Evolutionary conservation across 805 yeast genomes (phyloP), one percentile per base, ranked within the genome.

Genomic region (Wickerhamomyces subpelliculosus): DNA sequence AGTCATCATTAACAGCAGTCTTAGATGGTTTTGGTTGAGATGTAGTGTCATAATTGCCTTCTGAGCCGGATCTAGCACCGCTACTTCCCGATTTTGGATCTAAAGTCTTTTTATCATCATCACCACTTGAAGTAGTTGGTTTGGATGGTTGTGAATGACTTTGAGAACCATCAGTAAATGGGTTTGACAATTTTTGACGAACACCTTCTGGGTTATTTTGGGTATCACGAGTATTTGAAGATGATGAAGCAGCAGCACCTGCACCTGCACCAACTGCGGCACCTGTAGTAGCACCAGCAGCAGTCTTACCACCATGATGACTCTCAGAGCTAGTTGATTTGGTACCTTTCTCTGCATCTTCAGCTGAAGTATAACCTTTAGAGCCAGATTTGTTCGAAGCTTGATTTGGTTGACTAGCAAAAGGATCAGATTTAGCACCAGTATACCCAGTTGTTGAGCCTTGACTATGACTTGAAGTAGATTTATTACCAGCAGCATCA

Each of bases 361-460:
- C 10, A 20, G 33, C 7, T 20, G 34, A 22, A n/a, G 25, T 22
- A 23, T 22, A 32, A 22, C 25, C 25, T n/a, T 16, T 22, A 16
- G 34, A 19, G 12, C 23, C 34, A 23, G 34, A 22, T 8, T 21
- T 32, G 11, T 12, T 29, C 9, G 19, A 19, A 36, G 27, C 36
- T 10, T 19, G 32, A 5, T 28, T 29, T 28, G 46, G 40, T 26
- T 43, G 38, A 18, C 35, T n/a, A 7, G 35, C 41, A 27, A 40
- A 38, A 8, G 39, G 37, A 30, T 38, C 35, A 23, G 36, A 39
- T 20, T 40, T 8, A 19, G 40, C 35, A 18, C 43, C 41, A 23
- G 41, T 24, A 16, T 40, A 34, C 12, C 42, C 41, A 24, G 46
- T 40, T 19, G 39, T 36, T 14, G 40, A 34, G 32, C 37, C 46